Conservation (phyloP, 2,329 filamentous ascomycete genomes). For the Dactylellina sp. region DNA sequence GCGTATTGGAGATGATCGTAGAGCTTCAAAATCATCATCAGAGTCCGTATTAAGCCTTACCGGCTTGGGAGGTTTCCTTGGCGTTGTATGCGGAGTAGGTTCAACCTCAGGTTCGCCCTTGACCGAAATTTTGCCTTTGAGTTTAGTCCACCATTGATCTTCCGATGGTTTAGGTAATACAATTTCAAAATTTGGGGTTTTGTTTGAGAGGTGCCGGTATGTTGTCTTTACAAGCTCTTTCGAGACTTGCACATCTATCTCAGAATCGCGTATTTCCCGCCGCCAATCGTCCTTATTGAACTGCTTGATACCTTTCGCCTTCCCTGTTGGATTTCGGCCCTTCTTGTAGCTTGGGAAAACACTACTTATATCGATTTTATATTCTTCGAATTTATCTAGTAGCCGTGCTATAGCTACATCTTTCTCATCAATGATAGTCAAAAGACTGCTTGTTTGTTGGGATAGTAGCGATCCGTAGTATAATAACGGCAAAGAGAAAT, state of each 20-base stretch:
- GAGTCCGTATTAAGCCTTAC: slow-evolving; percentile 50
- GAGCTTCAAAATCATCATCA: slow-evolving; percentile 48
- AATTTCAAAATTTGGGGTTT: slow-evolving; percentile 24
- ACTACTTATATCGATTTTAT: slow-evolving; percentile 67
- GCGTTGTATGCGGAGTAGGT: slow-evolving; percentile 35
- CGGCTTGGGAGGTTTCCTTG: slow-evolving; percentile 48
- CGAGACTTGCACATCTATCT: slow-evolving; percentile 28
- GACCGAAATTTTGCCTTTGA: slow-evolving; percentile 48
- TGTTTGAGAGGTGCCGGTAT: slow-evolving; percentile 28
- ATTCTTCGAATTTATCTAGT: slow-evolving; percentile 69
- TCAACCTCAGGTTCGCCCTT: slow-evolving; percentile 53
- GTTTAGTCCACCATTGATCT: slow-evolving; percentile 50
- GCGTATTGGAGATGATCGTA: slow-evolving; percentile 37
- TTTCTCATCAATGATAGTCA: slow-evolving; percentile 67
- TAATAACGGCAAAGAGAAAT: slow-evolving; percentile 68
- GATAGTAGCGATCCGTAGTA: slow-evolving; percentile 65
- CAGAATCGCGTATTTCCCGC: slow-evolving; percentile 23
- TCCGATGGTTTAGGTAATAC: slow-evolving; percentile 29
- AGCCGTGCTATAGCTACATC: slow-evolving; percentile 70
- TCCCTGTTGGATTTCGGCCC: slow-evolving; percentile 64
- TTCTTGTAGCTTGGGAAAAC: slow-evolving; percentile 67
- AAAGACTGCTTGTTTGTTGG: slow-evolving; percentile 65
- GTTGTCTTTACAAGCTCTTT: slow-evolving; percentile 47
- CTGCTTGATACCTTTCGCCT: slow-evolving; percentile 67
- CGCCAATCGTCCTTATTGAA: slow-evolving; percentile 64